Evolutionary conservation across 108 stramenopile species (phyloP).

Genomic region (Tribonema minus): DNA sequence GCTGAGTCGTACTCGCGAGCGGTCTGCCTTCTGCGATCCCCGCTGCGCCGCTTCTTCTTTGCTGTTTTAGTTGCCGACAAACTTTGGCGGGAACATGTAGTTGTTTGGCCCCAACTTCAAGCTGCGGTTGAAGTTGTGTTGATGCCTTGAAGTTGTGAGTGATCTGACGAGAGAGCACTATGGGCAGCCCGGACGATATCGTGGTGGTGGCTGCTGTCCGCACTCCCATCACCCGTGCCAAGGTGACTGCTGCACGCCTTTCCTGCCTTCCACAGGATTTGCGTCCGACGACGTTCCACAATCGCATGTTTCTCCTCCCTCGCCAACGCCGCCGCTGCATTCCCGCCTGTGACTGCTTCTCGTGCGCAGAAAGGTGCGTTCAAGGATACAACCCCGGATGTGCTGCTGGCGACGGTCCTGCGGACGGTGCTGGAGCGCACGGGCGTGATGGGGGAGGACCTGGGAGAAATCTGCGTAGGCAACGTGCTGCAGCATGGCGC

Average conservation of each 20-base stretch:
- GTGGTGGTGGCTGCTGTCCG: conserved; percentile 53
- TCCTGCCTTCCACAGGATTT: not conserved
- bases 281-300: not conserved
- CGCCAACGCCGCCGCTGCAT: not conserved
- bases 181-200: conserved; percentile 46
- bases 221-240: conserved; percentile 53
- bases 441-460: conserved; percentile 13
- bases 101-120: too few species aligned
- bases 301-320: not conserved
- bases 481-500: conserved; percentile 83
- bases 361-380: conserved; percentile 23
- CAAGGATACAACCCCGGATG: conserved; percentile 59
- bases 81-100: too few species aligned
- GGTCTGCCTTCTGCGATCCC: too few species aligned
- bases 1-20: too few species aligned
- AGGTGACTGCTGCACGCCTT: not conserved
- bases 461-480: conserved; percentile 72
- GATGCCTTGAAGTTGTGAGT: too few species aligned
- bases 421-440: conserved; percentile 38
- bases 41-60: too few species aligned
- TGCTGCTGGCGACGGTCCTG: conserved; percentile 48
- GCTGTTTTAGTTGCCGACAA: too few species aligned
- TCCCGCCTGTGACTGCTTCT: not conserved
- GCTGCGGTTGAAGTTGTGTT: too few species aligned
- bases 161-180: not conserved